phyloP scores from a whole-genome alignment of 768 basidiomycete species.

The Arthromyces matolae region DNA sequence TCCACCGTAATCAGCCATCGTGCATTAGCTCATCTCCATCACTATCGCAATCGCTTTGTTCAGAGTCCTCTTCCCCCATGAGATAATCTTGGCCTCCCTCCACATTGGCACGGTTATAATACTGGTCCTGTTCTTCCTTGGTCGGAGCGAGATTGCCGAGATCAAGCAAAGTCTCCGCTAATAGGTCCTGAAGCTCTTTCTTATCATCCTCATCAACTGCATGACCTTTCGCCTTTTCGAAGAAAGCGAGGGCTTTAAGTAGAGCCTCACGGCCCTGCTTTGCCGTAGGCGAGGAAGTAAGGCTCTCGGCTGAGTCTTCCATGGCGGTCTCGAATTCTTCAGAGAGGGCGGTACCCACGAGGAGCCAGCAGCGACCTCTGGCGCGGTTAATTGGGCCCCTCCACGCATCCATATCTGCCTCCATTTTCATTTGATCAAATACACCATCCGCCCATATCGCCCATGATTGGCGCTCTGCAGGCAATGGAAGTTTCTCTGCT shows the following conservation, averaged over 20 bases:
- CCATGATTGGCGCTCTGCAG: slow-evolving; percentile 51
- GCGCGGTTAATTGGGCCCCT: slow-evolving; percentile 40
- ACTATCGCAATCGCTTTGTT: slow-evolving; percentile 14
- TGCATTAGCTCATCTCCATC: slow-evolving; percentile 19
- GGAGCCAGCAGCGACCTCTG: slow-evolving; percentile 53
- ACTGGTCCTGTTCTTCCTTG: slow-evolving; percentile 42
- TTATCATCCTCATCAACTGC: slow-evolving; percentile 18
- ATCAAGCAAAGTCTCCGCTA: slow-evolving; percentile 55
- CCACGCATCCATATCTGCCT: slow-evolving; percentile 52
- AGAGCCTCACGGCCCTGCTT: slow-evolving; percentile 53
- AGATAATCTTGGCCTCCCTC: slow-evolving; percentile 42
- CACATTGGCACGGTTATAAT: slow-evolving; percentile 48
- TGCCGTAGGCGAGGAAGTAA: slow-evolving; percentile 46
- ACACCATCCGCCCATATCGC: slow-evolving; percentile 59
- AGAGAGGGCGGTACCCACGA: slow-evolving; percentile 49
- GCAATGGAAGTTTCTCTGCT: slow-evolving; percentile 48
- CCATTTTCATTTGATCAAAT: slow-evolving; percentile 62
- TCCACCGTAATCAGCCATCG: slow-evolving; percentile 8
- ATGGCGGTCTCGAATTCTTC: slow-evolving; percentile 55
- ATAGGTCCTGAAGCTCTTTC: slow-evolving; percentile 32
- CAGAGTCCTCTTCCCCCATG: slow-evolving; percentile 23
- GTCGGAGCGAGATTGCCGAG: slow-evolving; percentile 57
- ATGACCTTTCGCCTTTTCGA: slow-evolving; percentile 36
- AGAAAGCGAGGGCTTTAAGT: slow-evolving; percentile 38
- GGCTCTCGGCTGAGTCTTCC: slow-evolving; percentile 37